Percentiles rank a stretch among this genome's conserved stretches.
Evolutionary conservation across 2,329 filamentous ascomycete genomes (phyloP).

Genomic region (Bertia moriformis): DNA sequence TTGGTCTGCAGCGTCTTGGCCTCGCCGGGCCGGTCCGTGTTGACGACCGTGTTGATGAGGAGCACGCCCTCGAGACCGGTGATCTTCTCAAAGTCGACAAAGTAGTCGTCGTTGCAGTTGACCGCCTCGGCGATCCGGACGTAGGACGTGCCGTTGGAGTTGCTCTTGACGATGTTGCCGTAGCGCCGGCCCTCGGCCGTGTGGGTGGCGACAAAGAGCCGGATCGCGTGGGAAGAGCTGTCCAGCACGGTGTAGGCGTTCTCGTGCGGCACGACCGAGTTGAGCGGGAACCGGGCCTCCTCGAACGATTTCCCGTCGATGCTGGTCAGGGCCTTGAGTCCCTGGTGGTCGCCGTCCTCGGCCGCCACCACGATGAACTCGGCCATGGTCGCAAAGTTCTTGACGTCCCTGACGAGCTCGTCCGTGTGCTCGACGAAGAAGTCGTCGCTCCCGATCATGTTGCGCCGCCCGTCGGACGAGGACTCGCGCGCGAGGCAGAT

Average conservation of each 20-base stretch:
- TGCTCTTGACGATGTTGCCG: conserved; percentile 89
- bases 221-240: conserved; percentile 85
- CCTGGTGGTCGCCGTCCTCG: conserved; percentile 51
- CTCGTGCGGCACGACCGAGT: conserved; percentile 66
- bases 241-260: conserved; percentile 85
- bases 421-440: conserved; percentile 56
- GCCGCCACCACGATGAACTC: conserved; percentile 90
- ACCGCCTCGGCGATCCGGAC: conserved; percentile 69
- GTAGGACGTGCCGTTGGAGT: conserved; percentile 94
- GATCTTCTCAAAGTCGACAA: conserved; percentile 94
- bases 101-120: conserved; percentile 64
- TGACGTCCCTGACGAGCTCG: conserved; percentile 54
- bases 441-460: conserved; percentile 64
- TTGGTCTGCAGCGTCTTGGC: conserved; percentile 73
- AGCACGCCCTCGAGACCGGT: conserved; percentile 79
- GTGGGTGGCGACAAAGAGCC: conserved; percentile 79
- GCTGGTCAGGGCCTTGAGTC: conserved; percentile 66
- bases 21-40: conserved; percentile 45
- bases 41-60: conserved; percentile 72
- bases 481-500: conserved; percentile 48
- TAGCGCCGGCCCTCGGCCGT: conserved; percentile 49
- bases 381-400: conserved; percentile 83
- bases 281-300: conserved; percentile 69
- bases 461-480: conserved; percentile 48
- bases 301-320: conserved; percentile 75